Evolutionary conservation across 1,284 basidiomycete genomes (phyloP).

Genomic region (Trichosporon sp.): DNA sequence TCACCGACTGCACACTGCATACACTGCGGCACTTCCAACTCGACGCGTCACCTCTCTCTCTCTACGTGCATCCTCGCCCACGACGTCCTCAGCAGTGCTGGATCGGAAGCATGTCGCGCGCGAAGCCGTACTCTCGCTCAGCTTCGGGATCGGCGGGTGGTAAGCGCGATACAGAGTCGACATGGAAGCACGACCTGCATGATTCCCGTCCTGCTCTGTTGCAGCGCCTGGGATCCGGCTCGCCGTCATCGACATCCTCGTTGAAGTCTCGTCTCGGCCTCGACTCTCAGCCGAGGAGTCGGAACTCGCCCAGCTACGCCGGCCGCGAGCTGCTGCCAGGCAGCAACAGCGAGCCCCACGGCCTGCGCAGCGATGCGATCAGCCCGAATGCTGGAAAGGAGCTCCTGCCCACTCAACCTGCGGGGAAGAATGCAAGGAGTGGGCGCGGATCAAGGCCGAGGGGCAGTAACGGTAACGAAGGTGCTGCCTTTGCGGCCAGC

Average conservation of each 20-base stretch:
- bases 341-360: conserved; percentile 18
- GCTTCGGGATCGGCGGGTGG: conserved; percentile 4
- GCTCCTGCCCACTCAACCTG: conserved; percentile 4
- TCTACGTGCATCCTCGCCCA: neutral
- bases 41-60: neutral
- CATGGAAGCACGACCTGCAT: conserved; percentile 44
- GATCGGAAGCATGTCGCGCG: conserved; percentile 12
- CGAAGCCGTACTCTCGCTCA: conserved; percentile 22
- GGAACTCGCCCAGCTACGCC: conserved; percentile 1
- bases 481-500: conserved; percentile 6
- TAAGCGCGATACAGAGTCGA: conserved; percentile 24
- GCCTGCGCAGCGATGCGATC: conserved; percentile 14
- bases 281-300: conserved; percentile 15
- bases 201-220: conserved; percentile 20
- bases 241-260: conserved; percentile 8
- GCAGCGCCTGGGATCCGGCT: conserved; percentile 14
- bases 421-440: conserved; percentile 1
- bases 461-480: neutral
- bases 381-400: conserved; percentile 10
- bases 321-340: conserved; percentile 33
- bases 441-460: conserved; percentile 5
- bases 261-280: conserved; percentile 14
- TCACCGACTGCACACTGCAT: neutral
- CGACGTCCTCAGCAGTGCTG: neutral
- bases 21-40: too few species aligned